Base-by-base conservation (phyloP, 139 green algal genomes). In the Chlamydomonas incerta region DNA sequence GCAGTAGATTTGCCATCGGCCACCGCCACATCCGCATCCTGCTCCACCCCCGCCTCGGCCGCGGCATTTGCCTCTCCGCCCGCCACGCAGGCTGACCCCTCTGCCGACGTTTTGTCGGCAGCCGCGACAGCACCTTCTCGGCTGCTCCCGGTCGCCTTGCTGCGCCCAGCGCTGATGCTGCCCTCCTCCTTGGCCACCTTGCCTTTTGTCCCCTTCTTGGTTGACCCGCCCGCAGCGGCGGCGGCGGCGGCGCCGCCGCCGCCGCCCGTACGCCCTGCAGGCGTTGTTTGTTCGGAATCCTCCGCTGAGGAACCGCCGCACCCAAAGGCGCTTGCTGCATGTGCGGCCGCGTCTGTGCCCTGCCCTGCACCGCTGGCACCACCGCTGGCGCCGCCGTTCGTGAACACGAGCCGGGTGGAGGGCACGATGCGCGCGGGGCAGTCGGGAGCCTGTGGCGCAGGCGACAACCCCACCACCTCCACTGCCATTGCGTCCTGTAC, bases 341-440 rank as follows among this genome's bases (percentile, higher is more conserved):
- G 50, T 14, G 14, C 50, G 35, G 41, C 47, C 28, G 6, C 62
- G 11, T 11, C 37, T 35, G 46, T 60, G 62, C 58, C 58, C 37
- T 14, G 17, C 37, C 33, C 58, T 8, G 11, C 18, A 21, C 58
- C 21, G 35, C 17, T 4, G 41, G 1, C 67, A 18, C 23, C 37
- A 20, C 18, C 41, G 14, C 46, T 29, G 33, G 58, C 2, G 18
- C 28, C 20, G 23, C 4, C 14, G n/a, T 18, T 6, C 34, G 74
- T 21, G 3, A 50, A 24, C 2, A 58, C 3, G 1, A 77, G 50
- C 28, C 79, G 65, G 13, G 79, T 85, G n/a, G 79, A 85, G 2
- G 79, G 79, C 47, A 85, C 66, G 67, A 85, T 85, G 47, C 79
- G 79, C 37, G 72, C 0, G 8, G 57, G 82, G 60, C 37, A 10